Conservation (phyloP, 257 asterid genomes). For the Ophiorrhiza pumila region DNA sequence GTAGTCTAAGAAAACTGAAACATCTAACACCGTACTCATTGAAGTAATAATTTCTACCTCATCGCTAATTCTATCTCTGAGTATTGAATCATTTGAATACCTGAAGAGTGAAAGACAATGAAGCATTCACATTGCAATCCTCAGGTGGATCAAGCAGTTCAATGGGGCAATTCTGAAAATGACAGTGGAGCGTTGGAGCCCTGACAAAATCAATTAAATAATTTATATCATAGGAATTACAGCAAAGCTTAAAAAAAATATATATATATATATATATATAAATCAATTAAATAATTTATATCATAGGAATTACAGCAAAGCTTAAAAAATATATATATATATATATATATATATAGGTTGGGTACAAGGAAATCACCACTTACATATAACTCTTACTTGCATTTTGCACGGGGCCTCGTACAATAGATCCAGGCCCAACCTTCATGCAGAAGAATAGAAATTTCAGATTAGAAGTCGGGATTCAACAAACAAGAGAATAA, state of each 20-base stretch:
- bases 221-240: slow-evolving; percentile 6
- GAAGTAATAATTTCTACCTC: neutral
- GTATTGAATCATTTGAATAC: slow-evolving; percentile 47
- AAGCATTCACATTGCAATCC: slow-evolving; percentile 85
- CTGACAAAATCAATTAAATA: slow-evolving; percentile 29
- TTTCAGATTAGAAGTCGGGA: neutral
- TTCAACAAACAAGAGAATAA: neutral
- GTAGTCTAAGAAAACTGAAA: neutral
- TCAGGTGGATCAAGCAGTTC: slow-evolving; percentile 85
- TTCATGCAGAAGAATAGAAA: slow-evolving; percentile 30
- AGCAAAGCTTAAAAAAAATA: slow-evolving; percentile 7
- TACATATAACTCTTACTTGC: slow-evolving; percentile 52
- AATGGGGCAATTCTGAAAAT: slow-evolving; percentile 52
- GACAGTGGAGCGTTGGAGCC: slow-evolving; percentile 54
- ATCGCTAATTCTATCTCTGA: slow-evolving; percentile 28
- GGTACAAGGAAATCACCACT: slow-evolving; percentile 24
- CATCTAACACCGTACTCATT: neutral
- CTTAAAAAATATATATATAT: no score
- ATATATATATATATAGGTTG: no score
- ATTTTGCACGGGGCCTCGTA: slow-evolving; percentile 70
- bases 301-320: slow-evolving; percentile 4
- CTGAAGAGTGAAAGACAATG: slow-evolving; percentile 86
- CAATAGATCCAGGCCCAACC: slow-evolving; percentile 87
- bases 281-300: slow-evolving; percentile 7
- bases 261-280: no score